These are phyloP conservation scores for Tylopilus plumbeoviolaceoides DNA, from an alignment of 768 basidiomycete genomes.

Conservation along the genomic window DNA sequence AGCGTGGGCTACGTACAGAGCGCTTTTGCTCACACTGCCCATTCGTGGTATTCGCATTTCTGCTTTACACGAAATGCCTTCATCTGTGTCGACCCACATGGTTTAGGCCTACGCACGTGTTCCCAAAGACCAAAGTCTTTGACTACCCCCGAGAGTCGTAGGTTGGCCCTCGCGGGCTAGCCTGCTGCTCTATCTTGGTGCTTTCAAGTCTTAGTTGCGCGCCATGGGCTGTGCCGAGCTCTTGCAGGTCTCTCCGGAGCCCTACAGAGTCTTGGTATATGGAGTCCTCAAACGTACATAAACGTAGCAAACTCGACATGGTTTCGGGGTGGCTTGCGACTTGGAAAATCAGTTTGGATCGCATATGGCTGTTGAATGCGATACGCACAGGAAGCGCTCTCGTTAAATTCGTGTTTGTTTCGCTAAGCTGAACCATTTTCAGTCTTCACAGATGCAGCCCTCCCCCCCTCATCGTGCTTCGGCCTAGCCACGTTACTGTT, in stretches of 20 bases:
- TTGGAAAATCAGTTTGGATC: constrained; percentile 20
- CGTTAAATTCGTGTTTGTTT: constrained; percentile 7
- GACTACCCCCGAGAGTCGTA: constrained; percentile 35
- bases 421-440: constrained; percentile 10
- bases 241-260: constrained; percentile 18
- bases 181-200: constrained; percentile 44
- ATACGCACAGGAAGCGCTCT: constrained; percentile 35
- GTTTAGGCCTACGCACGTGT: constrained; percentile 39
- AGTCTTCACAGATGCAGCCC: constrained; percentile 19
- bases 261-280: constrained; percentile 22
- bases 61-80: constrained; percentile 4
- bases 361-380: constrained; percentile 23
- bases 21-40: constrained; percentile 24
- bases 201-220: constrained; percentile 47
- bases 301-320: constrained; percentile 52
- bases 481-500: constrained; percentile 34
- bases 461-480: constrained; percentile 20
- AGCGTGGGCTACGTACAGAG: constrained; percentile 36
- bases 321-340: constrained; percentile 38
- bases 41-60: constrained; percentile 29
- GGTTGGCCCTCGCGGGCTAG: constrained; percentile 11
- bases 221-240: constrained; percentile 44
- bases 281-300: constrained; percentile 49
- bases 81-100: constrained; percentile 22
- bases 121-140: constrained; percentile 38